Conservation (phyloP, 2,329 filamentous ascomycete species). For the Lasiodiplodia gonubiensis region DNA sequence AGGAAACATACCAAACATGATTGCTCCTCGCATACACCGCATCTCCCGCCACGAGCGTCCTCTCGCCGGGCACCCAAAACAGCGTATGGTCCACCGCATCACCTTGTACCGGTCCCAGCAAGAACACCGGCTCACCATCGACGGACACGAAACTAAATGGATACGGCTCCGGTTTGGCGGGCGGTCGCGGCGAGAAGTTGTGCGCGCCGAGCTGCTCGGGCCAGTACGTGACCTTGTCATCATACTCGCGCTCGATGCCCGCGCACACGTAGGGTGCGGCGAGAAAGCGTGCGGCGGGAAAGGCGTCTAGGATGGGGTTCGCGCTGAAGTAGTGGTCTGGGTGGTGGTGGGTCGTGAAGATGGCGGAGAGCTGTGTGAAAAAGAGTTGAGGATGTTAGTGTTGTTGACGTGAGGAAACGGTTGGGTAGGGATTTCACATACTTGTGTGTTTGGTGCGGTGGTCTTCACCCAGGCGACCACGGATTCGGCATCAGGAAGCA, state of each 20-base stretch:
- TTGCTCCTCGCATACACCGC: slow-evolving; percentile 40
- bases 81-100: slow-evolving; percentile 36
- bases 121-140: slow-evolving; percentile 35
- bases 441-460: slow-evolving; percentile 32
- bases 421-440: not conserved
- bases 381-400: no score
- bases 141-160: slow-evolving; percentile 40
- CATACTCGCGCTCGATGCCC: slow-evolving; percentile 44
- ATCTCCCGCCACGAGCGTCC: slow-evolving; percentile 39
- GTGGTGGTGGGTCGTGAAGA: slow-evolving; percentile 46
- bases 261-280: slow-evolving; percentile 36
- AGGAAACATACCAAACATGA: slow-evolving; percentile 37
- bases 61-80: slow-evolving; percentile 40
- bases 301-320: slow-evolving; percentile 41
- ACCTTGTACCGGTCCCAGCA: slow-evolving; percentile 43
- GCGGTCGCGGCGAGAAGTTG: slow-evolving; percentile 35
- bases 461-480: slow-evolving; percentile 38
- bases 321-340: slow-evolving; percentile 40
- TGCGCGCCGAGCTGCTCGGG: slow-evolving; percentile 37
- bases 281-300: slow-evolving; percentile 34
- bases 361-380: slow-evolving; percentile 33
- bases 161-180: slow-evolving; percentile 37
- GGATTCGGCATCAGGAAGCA: slow-evolving; percentile 39
- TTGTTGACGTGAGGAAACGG: not conserved
- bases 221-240: slow-evolving; percentile 43